phyloP scores from a whole-genome alignment of 2,329 filamentous ascomycete genomes.

The Byssochlamys sp. region DNA sequence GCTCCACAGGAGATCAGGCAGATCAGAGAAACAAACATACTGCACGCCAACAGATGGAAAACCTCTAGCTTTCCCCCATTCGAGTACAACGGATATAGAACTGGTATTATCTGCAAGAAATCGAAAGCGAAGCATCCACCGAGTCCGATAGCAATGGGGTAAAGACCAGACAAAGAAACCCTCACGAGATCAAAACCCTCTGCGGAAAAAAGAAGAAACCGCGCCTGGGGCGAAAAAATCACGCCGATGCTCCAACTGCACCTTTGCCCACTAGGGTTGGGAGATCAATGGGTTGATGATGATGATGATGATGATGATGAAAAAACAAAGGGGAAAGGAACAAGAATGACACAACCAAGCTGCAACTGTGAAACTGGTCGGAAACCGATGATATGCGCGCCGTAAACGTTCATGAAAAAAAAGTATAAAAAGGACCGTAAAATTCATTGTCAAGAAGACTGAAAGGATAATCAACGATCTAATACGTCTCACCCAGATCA shows the following conservation, averaged over 20 bases:
- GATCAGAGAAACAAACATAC: not conserved
- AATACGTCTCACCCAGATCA: slow-evolving; percentile 51
- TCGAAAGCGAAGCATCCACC: not conserved
- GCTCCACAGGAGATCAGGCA: not conserved
- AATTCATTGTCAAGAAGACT: slow-evolving; percentile 3
- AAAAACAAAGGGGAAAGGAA: slow-evolving; percentile 4
- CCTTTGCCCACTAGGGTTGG: slow-evolving; percentile 8
- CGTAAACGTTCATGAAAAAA: slow-evolving; percentile 2
- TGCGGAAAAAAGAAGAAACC: not conserved
- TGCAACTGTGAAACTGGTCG: slow-evolving; percentile 1
- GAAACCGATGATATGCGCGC: slow-evolving; percentile 2
- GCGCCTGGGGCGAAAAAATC: not conserved
- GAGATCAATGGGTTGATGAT: slow-evolving; percentile 5
- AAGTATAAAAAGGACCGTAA: slow-evolving; percentile 1
- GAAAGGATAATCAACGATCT: slow-evolving; percentile 9
- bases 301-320: too few relatives aligned
- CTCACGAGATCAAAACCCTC: not conserved
- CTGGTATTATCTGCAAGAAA: slow-evolving; percentile 1
- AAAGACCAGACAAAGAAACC: not conserved
- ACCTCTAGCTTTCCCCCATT: not conserved
- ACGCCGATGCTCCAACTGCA: slow-evolving; percentile 5
- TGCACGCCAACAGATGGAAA: not conserved
- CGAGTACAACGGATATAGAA: not conserved
- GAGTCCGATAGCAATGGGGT: not conserved
- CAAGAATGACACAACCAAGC: not conserved